Base-by-base conservation (phyloP, 805 yeast genomes). In the Priceomyces carsonii region DNA sequence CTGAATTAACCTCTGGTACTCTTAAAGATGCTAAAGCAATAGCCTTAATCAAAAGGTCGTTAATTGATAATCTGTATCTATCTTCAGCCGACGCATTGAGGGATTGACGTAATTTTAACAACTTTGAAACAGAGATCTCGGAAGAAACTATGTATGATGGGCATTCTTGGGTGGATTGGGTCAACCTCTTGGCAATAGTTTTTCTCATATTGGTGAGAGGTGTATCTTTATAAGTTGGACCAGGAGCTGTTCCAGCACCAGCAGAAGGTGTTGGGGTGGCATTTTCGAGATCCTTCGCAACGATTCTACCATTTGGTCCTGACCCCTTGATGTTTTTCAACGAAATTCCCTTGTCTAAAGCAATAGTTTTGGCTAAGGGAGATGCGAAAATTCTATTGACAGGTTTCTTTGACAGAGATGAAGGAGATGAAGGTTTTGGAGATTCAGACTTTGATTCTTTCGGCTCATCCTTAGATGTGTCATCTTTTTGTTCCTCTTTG, bases 111-210 rank as follows among this genome's bases (percentile, higher is more conserved):
- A 93, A 79, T 73, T 91, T 91, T 66, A 89, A 77, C 54, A 93
- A 75, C 75, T 93, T 93, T 49, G 88, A 71, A 26, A 91, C 98
- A 13, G 93, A 81, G 44, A 93, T 75, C 42, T 80, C 77, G 21
- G 97, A 85, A 25, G 95, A 85, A 38, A 93, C 91, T 59, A 90
- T 84, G 74, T 88, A 93, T 43, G 93, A 83, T 56, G 99, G 99
- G 44, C 89, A 80, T 48, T 77, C 76, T 61, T 79, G 86, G 55
- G 91, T 85, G 33, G 97, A 89, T 61, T 85, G 80, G 47, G 84
- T 70, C 53, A 93, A 77, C 71, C 99, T 86, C 61, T 79, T 65
- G 48, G 95, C 96, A 53, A 93, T 93, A 52, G 91, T 85, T 68
- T 82, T 82, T 75, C 99, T 86, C 98, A 93, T 93, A 54, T 75